Evolutionary conservation across 768 basidiomycete genomes (phyloP), one percentile per base, ranked within the genome.

Genomic region (Lentinus tigrinus): DNA sequence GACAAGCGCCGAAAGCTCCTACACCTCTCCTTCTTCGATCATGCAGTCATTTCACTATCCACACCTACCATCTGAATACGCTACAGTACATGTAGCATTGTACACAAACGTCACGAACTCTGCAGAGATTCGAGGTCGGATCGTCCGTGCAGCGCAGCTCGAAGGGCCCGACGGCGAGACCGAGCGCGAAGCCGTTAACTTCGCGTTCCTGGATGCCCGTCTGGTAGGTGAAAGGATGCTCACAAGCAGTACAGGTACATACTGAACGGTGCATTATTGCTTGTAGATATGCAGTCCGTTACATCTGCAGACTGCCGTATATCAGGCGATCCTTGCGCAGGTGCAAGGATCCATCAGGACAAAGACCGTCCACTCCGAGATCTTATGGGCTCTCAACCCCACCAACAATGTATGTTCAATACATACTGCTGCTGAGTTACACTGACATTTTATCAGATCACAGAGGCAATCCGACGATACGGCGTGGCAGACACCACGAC

Each of bases 331-430:
- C n/a, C 74, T 95, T 11, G 83, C 93, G 0, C 78, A 82, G 27
- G 70, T 81, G 3, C 81, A 87, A 40, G 77, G 75, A 21, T 67
- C 75, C 0, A 75, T 96, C 56, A 80, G 88, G 47, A 95, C 95
- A 1, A 92, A 89, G 74, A 93, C 93, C 1, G 74, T 95, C 0
- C 95, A 98, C 68, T 93, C 93, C 0, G 95, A 98, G 71, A 81
- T 98, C 50, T 77, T 98, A n/a, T 94, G 89, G 79, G 74, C 83
- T 21, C 76, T 98, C 47, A 93, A 90, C 62, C 93, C 94, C 2
- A 91, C 86, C 4, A 91, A 92, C 62, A 97, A 95, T 69, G 93
- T 91, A 53, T 47, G 56, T 21, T 47, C 34, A n/a, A 9, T 8
- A 11, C 42, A n/a, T 43, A 21, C n/a, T n/a, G 17, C 21, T 19